These are phyloP conservation scores for Rhizopogon vinicolor DNA, from an alignment of 768 basidiomycete species.

Conservation along the genomic window DNA sequence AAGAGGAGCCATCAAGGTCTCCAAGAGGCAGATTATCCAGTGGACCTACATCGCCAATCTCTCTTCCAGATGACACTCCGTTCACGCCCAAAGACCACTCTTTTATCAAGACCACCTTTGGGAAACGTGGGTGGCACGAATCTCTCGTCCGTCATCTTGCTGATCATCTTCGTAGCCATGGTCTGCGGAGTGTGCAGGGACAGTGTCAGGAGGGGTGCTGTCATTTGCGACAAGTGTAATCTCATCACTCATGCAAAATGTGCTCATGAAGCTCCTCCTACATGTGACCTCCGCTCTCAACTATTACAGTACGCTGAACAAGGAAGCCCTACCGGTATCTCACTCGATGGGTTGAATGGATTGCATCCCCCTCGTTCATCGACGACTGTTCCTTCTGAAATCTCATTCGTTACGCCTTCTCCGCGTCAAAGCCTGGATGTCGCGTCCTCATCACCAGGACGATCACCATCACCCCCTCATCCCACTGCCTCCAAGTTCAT, in stretches of 20 bases:
- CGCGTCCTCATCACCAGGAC: conserved; percentile 24
- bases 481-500: conserved; percentile 64
- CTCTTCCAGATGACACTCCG: conserved; percentile 24
- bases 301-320: conserved; percentile 73
- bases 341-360: conserved; percentile 42
- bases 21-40: conserved; percentile 35
- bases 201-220: conserved; percentile 80
- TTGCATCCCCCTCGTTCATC: conserved; percentile 11
- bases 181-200: conserved; percentile 78
- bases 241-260: conserved; percentile 85
- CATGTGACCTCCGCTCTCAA: conserved; percentile 79
- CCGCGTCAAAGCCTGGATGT: conserved; percentile 47
- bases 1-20: conserved; percentile 34
- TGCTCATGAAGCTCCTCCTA: conserved; percentile 65
- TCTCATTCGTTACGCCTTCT: conserved; percentile 43
- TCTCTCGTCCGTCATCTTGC: conserved; percentile 1
- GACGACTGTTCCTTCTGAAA: conserved; percentile 51
- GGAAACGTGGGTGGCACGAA: conserved; percentile 63
- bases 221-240: conserved; percentile 86
- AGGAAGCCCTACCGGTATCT: conserved; percentile 49
- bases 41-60: conserved; percentile 23
- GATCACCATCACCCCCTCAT: conserved; percentile 30
- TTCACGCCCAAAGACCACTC: conserved; percentile 69
- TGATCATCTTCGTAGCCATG: conserved; percentile 53
- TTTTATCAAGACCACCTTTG: conserved; percentile 91